Percentiles rank a stretch among this genome's conserved stretches.
phyloP scores from a whole-genome alignment of 2,329 filamentous ascomycete genomes.

The Talaromyces sp. region DNA sequence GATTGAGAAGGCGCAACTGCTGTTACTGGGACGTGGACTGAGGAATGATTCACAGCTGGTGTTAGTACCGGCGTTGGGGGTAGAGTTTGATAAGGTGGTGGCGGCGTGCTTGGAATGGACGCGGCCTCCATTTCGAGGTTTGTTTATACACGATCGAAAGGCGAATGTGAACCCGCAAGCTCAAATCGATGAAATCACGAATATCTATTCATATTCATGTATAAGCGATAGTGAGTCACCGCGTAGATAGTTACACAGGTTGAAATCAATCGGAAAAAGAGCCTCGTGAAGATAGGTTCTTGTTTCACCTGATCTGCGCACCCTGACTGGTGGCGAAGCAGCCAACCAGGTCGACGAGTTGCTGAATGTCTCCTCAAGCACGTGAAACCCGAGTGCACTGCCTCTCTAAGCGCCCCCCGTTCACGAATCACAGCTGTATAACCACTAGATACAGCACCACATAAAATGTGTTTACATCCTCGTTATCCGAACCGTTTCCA shows the following conservation, averaged over 20 bases:
- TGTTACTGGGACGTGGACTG: not conserved
- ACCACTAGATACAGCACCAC: too few relatives aligned
- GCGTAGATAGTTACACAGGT: not conserved
- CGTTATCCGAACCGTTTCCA: too few relatives aligned
- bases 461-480: too few relatives aligned
- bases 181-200: not conserved
- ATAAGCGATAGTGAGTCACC: not conserved
- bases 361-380: not conserved
- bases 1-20: not conserved
- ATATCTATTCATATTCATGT: not conserved
- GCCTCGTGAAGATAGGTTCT: not conserved
- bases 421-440: too few relatives aligned
- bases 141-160: not conserved
- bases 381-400: not conserved
- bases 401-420: not conserved
- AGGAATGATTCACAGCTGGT: not conserved
- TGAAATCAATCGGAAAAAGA: not conserved
- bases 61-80: constrained; percentile 11
- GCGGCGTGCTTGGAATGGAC: constrained; percentile 4
- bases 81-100: constrained; percentile 16
- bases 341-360: not conserved
- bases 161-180: not conserved
- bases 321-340: not conserved
- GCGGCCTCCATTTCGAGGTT: constrained; percentile 5
- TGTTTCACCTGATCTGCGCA: constrained; percentile 1